phyloP scores from a whole-genome alignment of 768 basidiomycete genomes.

The Albatrellus ellisii region DNA sequence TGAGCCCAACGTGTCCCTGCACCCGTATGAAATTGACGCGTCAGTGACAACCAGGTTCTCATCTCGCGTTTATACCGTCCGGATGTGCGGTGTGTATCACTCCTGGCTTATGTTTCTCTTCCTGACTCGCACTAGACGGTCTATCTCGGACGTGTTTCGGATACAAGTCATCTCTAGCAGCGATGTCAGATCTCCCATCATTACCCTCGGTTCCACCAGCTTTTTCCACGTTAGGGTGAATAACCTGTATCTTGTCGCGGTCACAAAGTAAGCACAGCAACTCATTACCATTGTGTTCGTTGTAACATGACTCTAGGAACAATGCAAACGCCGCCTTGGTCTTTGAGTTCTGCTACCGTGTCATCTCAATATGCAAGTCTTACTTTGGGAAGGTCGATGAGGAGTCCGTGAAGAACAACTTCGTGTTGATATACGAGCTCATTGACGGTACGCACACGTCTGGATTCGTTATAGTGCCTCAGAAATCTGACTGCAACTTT shows the following conservation, averaged over 20 bases:
- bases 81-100: slow-evolving; percentile 71
- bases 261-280: slow-evolving; percentile 60
- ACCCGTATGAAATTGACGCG: not conserved
- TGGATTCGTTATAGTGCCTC: not conserved
- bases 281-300: not conserved
- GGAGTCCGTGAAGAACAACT: slow-evolving; percentile 97
- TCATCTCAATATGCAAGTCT: slow-evolving; percentile 85
- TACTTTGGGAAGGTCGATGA: slow-evolving; percentile 99
- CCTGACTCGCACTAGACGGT: slow-evolving; percentile 48
- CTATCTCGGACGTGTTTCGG: slow-evolving; percentile 94
- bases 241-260: slow-evolving; percentile 90
- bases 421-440: slow-evolving; percentile 94
- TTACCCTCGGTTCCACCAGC: slow-evolving; percentile 94
- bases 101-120: not conserved
- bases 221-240: slow-evolving; percentile 97
- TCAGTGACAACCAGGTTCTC: slow-evolving; percentile 49
- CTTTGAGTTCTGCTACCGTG: slow-evolving; percentile 96
- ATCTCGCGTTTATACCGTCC: slow-evolving; percentile 94
- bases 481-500: slow-evolving; percentile 2
- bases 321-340: slow-evolving; percentile 97
- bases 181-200: slow-evolving; percentile 92
- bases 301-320: slow-evolving; percentile 34
- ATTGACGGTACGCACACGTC: slow-evolving; percentile 66
- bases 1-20: not conserved
- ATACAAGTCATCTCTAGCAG: slow-evolving; percentile 98